phyloP scores from a whole-genome alignment of 768 basidiomycete genomes.

The Termitomyces sp. region DNA sequence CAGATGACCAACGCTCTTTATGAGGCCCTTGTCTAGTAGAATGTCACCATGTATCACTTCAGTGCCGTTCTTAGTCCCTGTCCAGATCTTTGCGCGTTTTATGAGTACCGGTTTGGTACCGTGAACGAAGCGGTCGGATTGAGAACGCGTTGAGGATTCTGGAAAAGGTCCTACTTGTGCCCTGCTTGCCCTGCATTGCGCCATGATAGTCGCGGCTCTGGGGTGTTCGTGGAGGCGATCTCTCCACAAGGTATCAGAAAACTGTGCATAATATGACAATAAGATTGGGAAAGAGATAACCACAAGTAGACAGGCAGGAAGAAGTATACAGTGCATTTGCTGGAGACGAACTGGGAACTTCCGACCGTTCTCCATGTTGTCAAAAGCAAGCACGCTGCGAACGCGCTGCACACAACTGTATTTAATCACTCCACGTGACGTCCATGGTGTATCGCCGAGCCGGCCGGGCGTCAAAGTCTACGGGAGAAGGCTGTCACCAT shows the following conservation, averaged over 20 bases:
- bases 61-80: constrained; percentile 63
- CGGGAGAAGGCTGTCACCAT: too few species aligned
- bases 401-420: not conserved
- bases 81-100: constrained; percentile 81
- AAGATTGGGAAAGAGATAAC: not conserved
- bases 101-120: constrained; percentile 64
- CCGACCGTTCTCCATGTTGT: not conserved
- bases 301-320: not conserved
- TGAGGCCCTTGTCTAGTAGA: constrained; percentile 63
- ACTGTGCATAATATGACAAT: constrained; percentile 2
- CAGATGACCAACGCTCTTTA: constrained; percentile 53
- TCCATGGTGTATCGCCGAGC: not conserved
- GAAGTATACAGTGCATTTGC: not conserved
- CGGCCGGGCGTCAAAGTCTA: not conserved
- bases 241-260: not conserved
- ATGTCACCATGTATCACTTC: constrained; percentile 62
- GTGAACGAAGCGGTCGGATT: constrained; percentile 61
- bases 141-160: constrained; percentile 41
- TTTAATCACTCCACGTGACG: not conserved
- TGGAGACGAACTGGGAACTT: not conserved
- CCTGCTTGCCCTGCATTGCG: constrained; percentile 38
- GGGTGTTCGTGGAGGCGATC: not conserved
- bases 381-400: not conserved
- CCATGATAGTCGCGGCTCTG: constrained; percentile 25
- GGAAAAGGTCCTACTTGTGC: constrained; percentile 35